phyloP scores from a whole-genome alignment of 805 yeast species.

The Cyberlindnera lachancei region DNA sequence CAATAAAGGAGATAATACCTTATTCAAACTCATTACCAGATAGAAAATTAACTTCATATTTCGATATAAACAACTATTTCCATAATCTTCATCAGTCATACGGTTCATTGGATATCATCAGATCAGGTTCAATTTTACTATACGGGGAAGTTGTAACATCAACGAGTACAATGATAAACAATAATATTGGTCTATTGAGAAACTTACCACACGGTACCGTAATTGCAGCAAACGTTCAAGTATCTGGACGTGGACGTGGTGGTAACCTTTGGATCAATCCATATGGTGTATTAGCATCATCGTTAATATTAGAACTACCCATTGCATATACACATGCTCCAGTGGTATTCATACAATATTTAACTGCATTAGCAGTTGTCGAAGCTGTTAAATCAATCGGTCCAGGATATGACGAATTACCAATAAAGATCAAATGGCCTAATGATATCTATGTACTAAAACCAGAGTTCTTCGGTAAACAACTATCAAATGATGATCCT shows the following conservation, averaged over 20 bases:
- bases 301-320: slow-evolving; percentile 56
- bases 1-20: slow-evolving; percentile 47
- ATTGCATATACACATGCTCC: slow-evolving; percentile 39
- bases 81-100: slow-evolving; percentile 28
- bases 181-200: slow-evolving; percentile 52
- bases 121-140: slow-evolving; percentile 55
- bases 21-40: slow-evolving; percentile 41
- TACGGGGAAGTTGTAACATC: slow-evolving; percentile 91
- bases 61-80: slow-evolving; percentile 55
- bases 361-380: slow-evolving; percentile 75
- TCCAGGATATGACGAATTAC: slow-evolving; percentile 64
- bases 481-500: slow-evolving; percentile 26
- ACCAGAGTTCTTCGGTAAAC: slow-evolving; percentile 47
- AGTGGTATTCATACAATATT: slow-evolving; percentile 80
- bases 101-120: slow-evolving; percentile 24
- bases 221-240: slow-evolving; percentile 72
- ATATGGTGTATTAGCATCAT: slow-evolving; percentile 79
- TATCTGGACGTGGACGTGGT: slow-evolving; percentile 90
- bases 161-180: slow-evolving; percentile 71
- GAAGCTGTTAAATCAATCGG: slow-evolving; percentile 61
- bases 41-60: slow-evolving; percentile 57
- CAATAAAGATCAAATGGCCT: slow-evolving; percentile 91
- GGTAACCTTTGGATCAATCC: slow-evolving; percentile 96
- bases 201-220: slow-evolving; percentile 62
- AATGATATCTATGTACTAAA: slow-evolving; percentile 77